Conservation (phyloP, 2,329 filamentous ascomycete species). For the Trichoderma sp. region DNA sequence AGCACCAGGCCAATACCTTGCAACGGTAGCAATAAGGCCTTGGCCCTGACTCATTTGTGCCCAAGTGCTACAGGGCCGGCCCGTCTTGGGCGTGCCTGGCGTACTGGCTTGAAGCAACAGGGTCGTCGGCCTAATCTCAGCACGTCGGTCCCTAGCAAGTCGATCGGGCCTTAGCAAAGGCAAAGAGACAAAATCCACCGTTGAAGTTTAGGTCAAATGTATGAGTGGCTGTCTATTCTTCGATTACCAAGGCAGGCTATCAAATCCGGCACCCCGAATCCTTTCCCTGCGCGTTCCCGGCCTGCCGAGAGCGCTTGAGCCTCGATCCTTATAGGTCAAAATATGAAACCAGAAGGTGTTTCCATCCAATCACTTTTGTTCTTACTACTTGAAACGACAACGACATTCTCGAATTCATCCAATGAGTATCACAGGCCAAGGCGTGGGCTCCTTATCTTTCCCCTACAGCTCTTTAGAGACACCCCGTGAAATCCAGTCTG, state of each 20-base stretch:
- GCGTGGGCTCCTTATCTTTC: slow-evolving; percentile 4
- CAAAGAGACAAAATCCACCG: background rate
- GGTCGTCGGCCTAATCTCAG: background rate
- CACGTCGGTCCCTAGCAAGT: background rate
- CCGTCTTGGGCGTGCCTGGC: background rate
- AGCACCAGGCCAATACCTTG: background rate
- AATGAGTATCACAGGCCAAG: background rate
- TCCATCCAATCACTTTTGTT: slow-evolving; percentile 11
- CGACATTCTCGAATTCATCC: background rate
- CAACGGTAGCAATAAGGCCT: background rate
- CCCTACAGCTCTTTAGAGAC: slow-evolving; percentile 51
- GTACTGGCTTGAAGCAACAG: background rate
- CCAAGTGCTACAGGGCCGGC: slow-evolving; percentile 4
- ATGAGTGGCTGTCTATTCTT: slow-evolving; percentile 22
- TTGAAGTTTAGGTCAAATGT: background rate
- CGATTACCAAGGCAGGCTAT: slow-evolving; percentile 16
- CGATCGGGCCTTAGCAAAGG: background rate
- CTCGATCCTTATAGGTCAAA: slow-evolving; percentile 22
- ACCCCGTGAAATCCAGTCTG: slow-evolving; percentile 65
- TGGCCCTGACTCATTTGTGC: slow-evolving; percentile 22
- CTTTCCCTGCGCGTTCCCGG: slow-evolving; percentile 13
- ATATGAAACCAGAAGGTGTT: slow-evolving; percentile 15
- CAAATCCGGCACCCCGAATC: slow-evolving; percentile 18
- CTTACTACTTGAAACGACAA: background rate
- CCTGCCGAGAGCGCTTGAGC: slow-evolving; percentile 23